Percentiles rank a stretch among this genome's conserved stretches.
Conservation (phyloP, 345 rosid genomes). For the Moricandia moricandioides region DNA sequence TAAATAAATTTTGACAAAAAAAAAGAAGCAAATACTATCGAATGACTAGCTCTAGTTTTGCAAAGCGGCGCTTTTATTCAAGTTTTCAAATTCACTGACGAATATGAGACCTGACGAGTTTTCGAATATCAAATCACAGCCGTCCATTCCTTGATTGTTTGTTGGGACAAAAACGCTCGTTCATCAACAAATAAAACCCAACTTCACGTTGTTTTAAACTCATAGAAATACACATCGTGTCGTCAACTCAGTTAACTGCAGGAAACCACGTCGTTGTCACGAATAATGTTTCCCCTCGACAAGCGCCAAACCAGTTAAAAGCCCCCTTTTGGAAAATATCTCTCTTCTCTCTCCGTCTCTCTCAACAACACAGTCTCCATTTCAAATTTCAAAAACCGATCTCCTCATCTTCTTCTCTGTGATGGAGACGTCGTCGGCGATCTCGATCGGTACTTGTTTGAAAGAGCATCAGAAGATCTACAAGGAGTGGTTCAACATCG, state of each 20-base stretch:
- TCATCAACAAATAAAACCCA: background rate
- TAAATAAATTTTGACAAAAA: too few relatives aligned
- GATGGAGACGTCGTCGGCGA: slow-evolving; percentile 51
- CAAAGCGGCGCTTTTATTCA: background rate
- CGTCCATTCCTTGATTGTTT: background rate
- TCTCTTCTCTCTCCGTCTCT: background rate
- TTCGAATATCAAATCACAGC: slow-evolving; percentile 2
- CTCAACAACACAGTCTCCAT: background rate
- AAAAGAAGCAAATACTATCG: too few relatives aligned
- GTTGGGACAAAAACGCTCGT: background rate
- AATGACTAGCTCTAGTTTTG: too few relatives aligned
- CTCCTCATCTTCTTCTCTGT: slow-evolving; percentile 14
- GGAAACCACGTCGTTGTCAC: background rate
- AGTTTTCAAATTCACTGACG: slow-evolving; percentile 20
- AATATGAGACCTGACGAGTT: background rate
- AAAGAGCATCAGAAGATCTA: slow-evolving; percentile 76
- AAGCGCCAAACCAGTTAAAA: slow-evolving; percentile 43
- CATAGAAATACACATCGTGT: background rate
- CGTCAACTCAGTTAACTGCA: background rate
- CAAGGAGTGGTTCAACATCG: slow-evolving; percentile 72
- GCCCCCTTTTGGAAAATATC: background rate
- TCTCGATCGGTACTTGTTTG: slow-evolving; percentile 42
- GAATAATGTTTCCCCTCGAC: background rate
- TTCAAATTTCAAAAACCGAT: slow-evolving; percentile 31
- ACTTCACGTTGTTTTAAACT: background rate